These are phyloP conservation scores for Claviceps africana DNA, from an alignment of 2,329 filamentous ascomycete species.

Conservation along the genomic window DNA sequence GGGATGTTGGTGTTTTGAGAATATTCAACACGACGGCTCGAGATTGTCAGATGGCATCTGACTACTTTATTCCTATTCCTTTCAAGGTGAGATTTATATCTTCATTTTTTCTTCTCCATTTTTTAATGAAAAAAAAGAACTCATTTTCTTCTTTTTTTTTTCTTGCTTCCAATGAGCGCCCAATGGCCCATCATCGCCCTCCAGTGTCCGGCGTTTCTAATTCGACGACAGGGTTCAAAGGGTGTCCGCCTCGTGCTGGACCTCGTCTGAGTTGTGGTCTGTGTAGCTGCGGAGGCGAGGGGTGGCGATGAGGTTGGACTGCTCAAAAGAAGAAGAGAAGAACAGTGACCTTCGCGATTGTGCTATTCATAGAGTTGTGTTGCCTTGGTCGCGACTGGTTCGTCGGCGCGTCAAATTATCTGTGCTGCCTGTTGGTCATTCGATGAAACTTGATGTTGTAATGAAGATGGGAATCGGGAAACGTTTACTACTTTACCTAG, in stretches of 20 bases:
- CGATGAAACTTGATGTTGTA: neutral
- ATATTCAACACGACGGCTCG: conserved; percentile 21
- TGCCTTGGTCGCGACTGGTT: neutral
- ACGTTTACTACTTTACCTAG: no score
- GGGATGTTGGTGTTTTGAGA: conserved; percentile 20
- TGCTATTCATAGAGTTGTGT: neutral
- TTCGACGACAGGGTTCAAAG: conserved; percentile 17
- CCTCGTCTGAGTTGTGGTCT: neutral
- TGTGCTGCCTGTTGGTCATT: neutral
- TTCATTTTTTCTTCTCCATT: no score
- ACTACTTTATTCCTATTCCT: conserved; percentile 26
- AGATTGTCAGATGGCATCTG: conserved; percentile 23
- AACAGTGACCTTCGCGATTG: neutral
- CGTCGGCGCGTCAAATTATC: neutral
- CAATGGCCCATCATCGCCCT: no score
- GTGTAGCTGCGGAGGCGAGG: no score
- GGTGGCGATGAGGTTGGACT: no score
- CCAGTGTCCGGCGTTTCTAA: neutral
- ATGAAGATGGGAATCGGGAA: no score
- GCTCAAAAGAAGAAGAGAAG: neutral
- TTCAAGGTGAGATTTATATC: conserved; percentile 23
- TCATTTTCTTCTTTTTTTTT: neutral
- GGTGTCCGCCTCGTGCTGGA: conserved; percentile 21
- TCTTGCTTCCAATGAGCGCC: no score
- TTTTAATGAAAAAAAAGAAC: no score